phyloP scores from a whole-genome alignment of 768 basidiomycete genomes.

The Lepiota brunneoincarnata region DNA sequence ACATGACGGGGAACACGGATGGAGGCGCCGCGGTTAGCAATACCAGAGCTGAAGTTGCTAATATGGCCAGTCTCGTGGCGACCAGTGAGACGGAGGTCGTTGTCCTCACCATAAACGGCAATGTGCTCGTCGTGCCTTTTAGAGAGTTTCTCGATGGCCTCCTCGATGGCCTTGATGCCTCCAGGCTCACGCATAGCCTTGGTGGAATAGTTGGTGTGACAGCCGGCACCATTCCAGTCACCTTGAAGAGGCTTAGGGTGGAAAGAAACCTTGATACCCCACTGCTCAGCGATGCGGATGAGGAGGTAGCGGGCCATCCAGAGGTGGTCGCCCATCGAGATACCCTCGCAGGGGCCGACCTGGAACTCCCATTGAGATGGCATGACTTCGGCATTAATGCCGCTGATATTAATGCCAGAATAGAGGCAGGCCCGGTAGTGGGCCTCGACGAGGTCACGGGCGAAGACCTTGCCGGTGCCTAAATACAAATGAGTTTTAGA shows the following conservation, averaged over 20 bases:
- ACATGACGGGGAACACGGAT: conserved; percentile 96
- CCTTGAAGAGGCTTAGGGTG: conserved; percentile 97
- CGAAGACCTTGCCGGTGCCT: conserved; percentile 98
- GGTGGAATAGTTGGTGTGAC: conserved; percentile 98
- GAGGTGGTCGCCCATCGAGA: conserved; percentile 98
- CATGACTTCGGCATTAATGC: conserved; percentile 99
- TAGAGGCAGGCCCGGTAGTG: conserved; percentile 98
- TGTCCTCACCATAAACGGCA: conserved; percentile 97
- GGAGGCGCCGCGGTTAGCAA: conserved; percentile 96
- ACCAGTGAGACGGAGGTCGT: conserved; percentile 93
- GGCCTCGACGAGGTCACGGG: conserved; percentile 97
- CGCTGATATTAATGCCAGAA: conserved; percentile 94
- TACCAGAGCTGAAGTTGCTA: conserved; percentile 85
- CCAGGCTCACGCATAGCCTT: conserved; percentile 91
- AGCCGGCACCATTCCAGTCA: conserved; percentile 99
- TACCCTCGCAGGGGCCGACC: conserved; percentile 97
- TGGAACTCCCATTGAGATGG: conserved; percentile 99
- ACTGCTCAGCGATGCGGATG: conserved; percentile 94
- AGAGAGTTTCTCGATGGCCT: conserved; percentile 89
- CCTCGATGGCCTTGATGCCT: conserved; percentile 90
- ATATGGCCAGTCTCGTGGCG: conserved; percentile 98
- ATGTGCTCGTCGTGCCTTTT: conserved; percentile 94
- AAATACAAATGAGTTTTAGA: conserved; percentile 19
- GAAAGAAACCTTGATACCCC: conserved; percentile 97
- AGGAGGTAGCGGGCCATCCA: conserved; percentile 99